Evolutionary conservation across 2,329 filamentous ascomycete genomes (phyloP).

Genomic region (Cercospora sp.): DNA sequence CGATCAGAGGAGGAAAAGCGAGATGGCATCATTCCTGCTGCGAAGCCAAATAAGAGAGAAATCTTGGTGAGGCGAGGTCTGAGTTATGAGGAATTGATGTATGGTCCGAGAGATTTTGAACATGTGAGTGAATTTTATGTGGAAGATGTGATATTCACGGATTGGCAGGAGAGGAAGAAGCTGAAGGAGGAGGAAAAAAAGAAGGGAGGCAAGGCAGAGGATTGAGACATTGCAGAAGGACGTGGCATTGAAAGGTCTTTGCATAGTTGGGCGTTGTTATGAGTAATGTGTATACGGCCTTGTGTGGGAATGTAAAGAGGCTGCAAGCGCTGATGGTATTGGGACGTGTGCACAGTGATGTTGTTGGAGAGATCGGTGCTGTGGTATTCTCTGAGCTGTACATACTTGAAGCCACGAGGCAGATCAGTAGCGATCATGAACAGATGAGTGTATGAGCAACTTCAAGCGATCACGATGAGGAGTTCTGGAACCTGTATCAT

Average conservation of each 20-base stretch:
- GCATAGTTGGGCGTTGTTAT: background rate
- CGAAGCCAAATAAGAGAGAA: background rate
- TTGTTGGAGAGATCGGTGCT: background rate
- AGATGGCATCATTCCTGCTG: background rate
- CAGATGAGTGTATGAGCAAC: too few relatives aligned
- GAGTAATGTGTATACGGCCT: background rate
- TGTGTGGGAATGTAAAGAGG: background rate
- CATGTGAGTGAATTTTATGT: slow-evolving; percentile 4
- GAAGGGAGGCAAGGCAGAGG: background rate
- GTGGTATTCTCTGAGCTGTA: background rate
- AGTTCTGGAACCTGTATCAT: background rate
- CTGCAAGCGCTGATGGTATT: background rate
- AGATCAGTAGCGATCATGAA: too few relatives aligned
- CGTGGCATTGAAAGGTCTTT: background rate
- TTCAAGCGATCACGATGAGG: background rate
- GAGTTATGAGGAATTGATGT: slow-evolving; percentile 11
- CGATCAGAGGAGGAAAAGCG: background rate
- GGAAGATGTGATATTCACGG: background rate
- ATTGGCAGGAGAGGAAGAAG: background rate
- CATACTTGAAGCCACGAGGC: background rate
- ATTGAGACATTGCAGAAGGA: background rate
- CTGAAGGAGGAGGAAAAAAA: background rate
- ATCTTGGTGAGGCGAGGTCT: background rate
- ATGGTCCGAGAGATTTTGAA: background rate
- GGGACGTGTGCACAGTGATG: background rate